These are phyloP conservation scores for Wallacemonas rigidus DNA, from an alignment of 208 protist species.

Conservation along the genomic window DNA sequence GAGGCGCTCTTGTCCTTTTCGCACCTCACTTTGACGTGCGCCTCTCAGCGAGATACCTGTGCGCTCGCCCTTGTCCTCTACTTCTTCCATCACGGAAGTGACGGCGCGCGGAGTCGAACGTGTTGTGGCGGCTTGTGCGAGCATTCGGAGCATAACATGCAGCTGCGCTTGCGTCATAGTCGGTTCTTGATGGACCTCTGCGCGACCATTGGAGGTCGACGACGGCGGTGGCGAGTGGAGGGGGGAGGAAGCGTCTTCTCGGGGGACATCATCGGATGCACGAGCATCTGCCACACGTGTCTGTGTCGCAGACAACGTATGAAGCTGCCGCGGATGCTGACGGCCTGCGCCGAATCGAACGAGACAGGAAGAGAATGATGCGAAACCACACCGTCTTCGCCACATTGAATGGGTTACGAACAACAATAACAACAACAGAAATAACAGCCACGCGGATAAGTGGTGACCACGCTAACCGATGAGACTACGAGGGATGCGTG, in stretches of 20 bases:
- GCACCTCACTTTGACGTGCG: too few relatives aligned
- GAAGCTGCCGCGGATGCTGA: too few relatives aligned
- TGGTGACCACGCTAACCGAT: neutral
- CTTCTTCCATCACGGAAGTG: too few relatives aligned
- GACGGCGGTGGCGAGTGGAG: neutral
- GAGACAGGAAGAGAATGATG: neutral
- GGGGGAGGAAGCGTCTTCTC: neutral
- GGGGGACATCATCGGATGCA: neutral
- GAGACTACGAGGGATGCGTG: too few relatives aligned
- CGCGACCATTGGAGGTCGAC: neutral
- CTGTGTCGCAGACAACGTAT: too few relatives aligned
- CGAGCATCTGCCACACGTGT: too few relatives aligned
- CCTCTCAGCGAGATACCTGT: too few relatives aligned
- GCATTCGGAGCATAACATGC: neutral
- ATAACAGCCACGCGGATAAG: neutral
- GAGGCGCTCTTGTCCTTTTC: too few relatives aligned
- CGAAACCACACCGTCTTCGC: neutral
- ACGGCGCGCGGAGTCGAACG: neutral
- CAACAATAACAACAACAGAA: neutral
- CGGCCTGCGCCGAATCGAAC: neutral
- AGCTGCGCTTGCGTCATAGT: neutral
- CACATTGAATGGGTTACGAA: neutral
- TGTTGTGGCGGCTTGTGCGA: slow-evolving; percentile 1
- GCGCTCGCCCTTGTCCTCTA: too few relatives aligned
- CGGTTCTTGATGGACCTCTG: neutral